Base-by-base conservation (phyloP, 371 early-diverging fungal species). In the Mucor sp. region DNA sequence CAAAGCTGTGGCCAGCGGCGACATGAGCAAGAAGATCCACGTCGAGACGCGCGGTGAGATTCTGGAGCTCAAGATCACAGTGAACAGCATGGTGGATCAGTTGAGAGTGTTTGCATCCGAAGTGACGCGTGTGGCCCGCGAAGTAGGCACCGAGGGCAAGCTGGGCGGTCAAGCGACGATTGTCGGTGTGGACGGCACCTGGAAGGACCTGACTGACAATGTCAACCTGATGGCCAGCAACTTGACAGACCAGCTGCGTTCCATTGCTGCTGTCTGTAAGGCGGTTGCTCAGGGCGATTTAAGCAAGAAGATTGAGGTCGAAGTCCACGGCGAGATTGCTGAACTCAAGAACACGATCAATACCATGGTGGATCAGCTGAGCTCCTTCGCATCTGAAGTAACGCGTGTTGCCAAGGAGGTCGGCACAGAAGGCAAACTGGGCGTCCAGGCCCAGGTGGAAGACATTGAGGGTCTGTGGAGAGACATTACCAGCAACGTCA, bases 381-480 rank as follows among this genome's bases (percentile, higher is more conserved):
- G 75, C 17, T 64, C 71, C 4, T 74, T 74, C 62, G 74, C 74
- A 8, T 66, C 74, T 17, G 72, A 74, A 41, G 84, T 85, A 0
- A 75, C 83, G 0, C 73, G 83, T 0, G 84, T 86, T 2, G 80
- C 83, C n/a, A 59, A 58, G 15, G 79, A 78, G 61, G 89, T 88
- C 32, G 89, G 88, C 23, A 87, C 86, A 6, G 84, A 85, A 61
- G 87, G 86, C 44, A 76, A 71, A 50, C 55, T 66, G 50, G 84
- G 72, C 48, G 80, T 69, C 48, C 83, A 63, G 66, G 77, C 75
- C 30, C 74, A 76, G 55, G 87, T 87, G 0, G 68, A 70, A 33
- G 87, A 86, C 71, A 82, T 87, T 11, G 68, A 74, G 30, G 91
- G 92, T 37, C 79, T 85, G 11, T 92, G 92, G 92, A 83, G 85